Evolutionary conservation across 192 early-diverging fungal genomes (phyloP).

Genomic region (Coemansia sp.): DNA sequence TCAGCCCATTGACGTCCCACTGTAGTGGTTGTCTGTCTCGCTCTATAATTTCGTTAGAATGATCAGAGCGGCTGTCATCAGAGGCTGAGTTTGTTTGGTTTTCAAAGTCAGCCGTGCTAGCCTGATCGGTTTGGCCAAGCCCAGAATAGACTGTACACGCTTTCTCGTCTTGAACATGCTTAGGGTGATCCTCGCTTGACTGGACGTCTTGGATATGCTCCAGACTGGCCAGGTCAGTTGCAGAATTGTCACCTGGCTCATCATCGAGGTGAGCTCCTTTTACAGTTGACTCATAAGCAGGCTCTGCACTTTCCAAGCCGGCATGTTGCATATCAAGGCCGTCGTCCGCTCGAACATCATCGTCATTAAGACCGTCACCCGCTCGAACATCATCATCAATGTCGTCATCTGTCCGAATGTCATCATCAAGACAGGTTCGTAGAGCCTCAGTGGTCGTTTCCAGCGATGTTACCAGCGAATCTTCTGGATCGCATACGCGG

Average conservation of each 20-base stretch:
- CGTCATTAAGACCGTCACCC: neutral
- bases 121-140: no score
- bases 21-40: conserved; percentile 22
- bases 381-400: neutral
- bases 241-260: neutral
- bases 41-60: neutral
- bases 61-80: neutral
- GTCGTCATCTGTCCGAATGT: neutral
- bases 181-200: neutral
- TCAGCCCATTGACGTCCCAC: conserved; percentile 46
- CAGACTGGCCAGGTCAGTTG: neutral
- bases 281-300: neutral
- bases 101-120: neutral
- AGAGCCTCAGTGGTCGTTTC: conserved; percentile 16
- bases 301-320: neutral
- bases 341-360: neutral
- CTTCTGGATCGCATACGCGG: conserved; percentile 26
- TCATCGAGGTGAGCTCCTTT: neutral
- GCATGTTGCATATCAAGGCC: neutral
- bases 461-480: conserved; percentile 17
- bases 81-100: neutral
- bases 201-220: neutral
- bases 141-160: no score
- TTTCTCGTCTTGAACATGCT: neutral
- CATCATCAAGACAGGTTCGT: conserved; percentile 1